Base-by-base conservation (phyloP, 257 asterid genomes). In the Petunia axillaris region DNA sequence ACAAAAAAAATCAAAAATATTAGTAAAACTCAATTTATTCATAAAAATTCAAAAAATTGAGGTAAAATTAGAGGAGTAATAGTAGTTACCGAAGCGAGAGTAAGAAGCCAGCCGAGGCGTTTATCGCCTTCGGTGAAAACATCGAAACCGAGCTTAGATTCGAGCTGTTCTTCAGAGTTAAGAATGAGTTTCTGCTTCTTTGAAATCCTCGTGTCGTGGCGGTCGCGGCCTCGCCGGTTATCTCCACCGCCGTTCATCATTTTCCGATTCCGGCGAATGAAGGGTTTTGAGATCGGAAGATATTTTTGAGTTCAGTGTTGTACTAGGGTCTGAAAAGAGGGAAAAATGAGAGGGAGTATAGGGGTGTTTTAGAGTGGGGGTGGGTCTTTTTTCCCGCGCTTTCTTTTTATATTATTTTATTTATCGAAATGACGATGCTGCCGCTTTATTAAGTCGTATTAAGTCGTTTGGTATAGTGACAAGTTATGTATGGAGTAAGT, bases 51-150 rank as follows among this genome's bases (percentile, higher is more conserved):
- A 43, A 83, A 53, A 63, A 68, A 13, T 0, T 1, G 1, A 39
- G 2, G 4, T 40, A 62, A 2, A 9, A 53, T 41, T 35, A 44
- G 57, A 2, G 53, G 43, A n/a, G 67, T 38, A 6, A 39, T n/a
- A 6, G 50, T 37, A 59, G 46, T 85, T 84, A 93, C 99, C 5
- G 99, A 86, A 66, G 98, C 86, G 64, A 96, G 85, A 64, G 97
- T 96, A 71, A 96, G 99, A 48, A 96, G 87, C 99, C 99, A 96
- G 36, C 99, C 99, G 16, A 94, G 98, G 77, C 99, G 97, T 82
- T 88, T 96, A 52, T 96, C 97, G 11, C 99, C 99, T 81, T 92
- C 96, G 2, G 95, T 92, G 84, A 92, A 96, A 67, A 86, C 90
- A 87, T 90, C 91, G 73, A 85, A 93, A 1, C 98, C 99, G 62